Percentiles rank a stretch among this genome's conserved stretches.
Evolutionary conservation across 192 early-diverging fungal genomes (phyloP).

Genomic region (Rhizophagus clarus): DNA sequence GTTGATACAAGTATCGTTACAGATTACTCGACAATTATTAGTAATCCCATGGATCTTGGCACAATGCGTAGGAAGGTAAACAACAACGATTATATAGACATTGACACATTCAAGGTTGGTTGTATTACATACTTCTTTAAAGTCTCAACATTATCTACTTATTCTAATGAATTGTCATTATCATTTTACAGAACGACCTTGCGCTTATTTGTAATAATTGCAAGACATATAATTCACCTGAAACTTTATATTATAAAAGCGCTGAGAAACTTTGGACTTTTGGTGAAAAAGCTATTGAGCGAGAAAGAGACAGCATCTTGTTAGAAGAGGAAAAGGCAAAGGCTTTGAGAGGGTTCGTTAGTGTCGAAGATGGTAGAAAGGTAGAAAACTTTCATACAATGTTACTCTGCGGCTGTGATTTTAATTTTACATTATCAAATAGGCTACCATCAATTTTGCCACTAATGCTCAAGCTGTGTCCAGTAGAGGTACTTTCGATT

Average conservation of each 20-base stretch:
- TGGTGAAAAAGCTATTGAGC: constrained; percentile 71
- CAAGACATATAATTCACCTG: constrained; percentile 80
- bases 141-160: neutral
- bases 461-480: neutral
- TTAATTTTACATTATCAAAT: constrained; percentile 8
- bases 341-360: constrained; percentile 5
- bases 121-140: neutral
- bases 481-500: neutral
- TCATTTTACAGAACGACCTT: constrained; percentile 62
- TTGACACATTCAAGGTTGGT: constrained; percentile 61
- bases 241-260: constrained; percentile 77
- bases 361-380: neutral
- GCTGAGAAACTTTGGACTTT: constrained; percentile 78
- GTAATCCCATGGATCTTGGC: constrained; percentile 88
- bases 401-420: neutral
- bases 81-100: constrained; percentile 59
- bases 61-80: constrained; percentile 83
- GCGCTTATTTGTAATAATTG: constrained; percentile 77
- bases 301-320: constrained; percentile 53
- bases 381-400: neutral
- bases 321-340: constrained; percentile 35
- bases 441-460: neutral
- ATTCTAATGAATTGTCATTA: neutral
- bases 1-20: constrained; percentile 75
- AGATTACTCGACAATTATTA: constrained; percentile 82